phyloP scores from a whole-genome alignment of 805 yeast genomes.

The Sugiyamaella lignohabitans region DNA sequence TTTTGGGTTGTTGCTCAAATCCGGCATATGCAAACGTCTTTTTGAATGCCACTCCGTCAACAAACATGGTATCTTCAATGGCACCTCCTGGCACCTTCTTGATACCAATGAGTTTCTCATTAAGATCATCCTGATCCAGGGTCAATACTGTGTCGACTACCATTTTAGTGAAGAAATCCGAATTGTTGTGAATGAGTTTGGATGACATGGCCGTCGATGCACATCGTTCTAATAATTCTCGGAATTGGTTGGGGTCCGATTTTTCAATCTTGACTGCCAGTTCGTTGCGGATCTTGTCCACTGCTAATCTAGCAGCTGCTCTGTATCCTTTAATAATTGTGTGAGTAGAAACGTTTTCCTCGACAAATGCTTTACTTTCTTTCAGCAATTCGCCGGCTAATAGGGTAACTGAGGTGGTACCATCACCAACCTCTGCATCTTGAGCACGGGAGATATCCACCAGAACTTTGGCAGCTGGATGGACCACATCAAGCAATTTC shows the following conservation, averaged over 20 bases:
- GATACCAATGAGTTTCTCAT: slow-evolving; percentile 86
- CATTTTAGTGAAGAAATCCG: slow-evolving; percentile 89
- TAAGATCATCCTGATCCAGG: slow-evolving; percentile 76
- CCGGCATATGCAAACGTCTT: slow-evolving; percentile 98
- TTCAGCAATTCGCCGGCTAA: slow-evolving; percentile 84
- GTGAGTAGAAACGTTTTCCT: slow-evolving; percentile 93
- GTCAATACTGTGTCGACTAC: slow-evolving; percentile 92
- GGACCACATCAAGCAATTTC: slow-evolving; percentile 87
- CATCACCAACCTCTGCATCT: slow-evolving; percentile 98
- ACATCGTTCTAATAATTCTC: slow-evolving; percentile 78
- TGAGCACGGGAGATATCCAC: slow-evolving; percentile 95
- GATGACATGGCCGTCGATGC: slow-evolving; percentile 98
- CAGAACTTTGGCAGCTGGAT: slow-evolving; percentile 94
- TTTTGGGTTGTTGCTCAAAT: slow-evolving; percentile 96
- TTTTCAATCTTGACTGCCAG: slow-evolving; percentile 64
- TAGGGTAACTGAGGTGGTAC: slow-evolving; percentile 94
- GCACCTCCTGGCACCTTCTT: slow-evolving; percentile 95
- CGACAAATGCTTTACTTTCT: slow-evolving; percentile 84
- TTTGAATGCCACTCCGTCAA: slow-evolving; percentile 94
- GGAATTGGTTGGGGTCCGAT: slow-evolving; percentile 50
- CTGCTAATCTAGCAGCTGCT: slow-evolving; percentile 72
- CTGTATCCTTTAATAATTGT: slow-evolving; percentile 82
- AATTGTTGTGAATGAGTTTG: slow-evolving; percentile 79
- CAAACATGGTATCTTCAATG: slow-evolving; percentile 84
- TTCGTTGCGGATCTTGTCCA: slow-evolving; percentile 56